Evolutionary conservation across 2,329 filamentous ascomycete genomes (phyloP).

Genomic region (Trichophyton benhamiae): DNA sequence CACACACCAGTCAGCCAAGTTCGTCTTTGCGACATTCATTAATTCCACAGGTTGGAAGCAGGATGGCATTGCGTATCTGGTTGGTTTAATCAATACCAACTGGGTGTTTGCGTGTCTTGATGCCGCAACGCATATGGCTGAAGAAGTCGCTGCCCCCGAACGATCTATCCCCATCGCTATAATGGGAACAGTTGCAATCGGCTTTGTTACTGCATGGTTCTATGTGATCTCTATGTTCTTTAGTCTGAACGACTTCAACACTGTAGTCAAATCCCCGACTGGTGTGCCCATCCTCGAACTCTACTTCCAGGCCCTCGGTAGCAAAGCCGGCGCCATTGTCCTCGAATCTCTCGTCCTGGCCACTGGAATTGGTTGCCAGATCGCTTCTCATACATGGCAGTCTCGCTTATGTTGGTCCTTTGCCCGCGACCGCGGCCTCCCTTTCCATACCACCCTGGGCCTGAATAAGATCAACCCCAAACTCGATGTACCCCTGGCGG

Average conservation of each 20-base stretch:
- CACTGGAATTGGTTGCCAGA: constrained; percentile 37
- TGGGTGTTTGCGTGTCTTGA: constrained; percentile 42
- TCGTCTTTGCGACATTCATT: constrained; percentile 42
- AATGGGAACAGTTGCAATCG: constrained; percentile 38
- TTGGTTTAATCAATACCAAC: constrained; percentile 41
- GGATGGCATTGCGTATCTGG: constrained; percentile 40
- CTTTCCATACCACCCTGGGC: constrained; percentile 25
- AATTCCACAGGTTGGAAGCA: constrained; percentile 40
- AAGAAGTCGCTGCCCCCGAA: constrained; percentile 38
- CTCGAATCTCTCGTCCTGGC: constrained; percentile 37
- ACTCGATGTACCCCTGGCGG: constrained; percentile 35
- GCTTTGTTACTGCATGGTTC: constrained; percentile 39
- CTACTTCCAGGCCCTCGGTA: constrained; percentile 34
- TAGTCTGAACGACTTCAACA: constrained; percentile 35
- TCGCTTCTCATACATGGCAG: constrained; percentile 41
- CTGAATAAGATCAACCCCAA: constrained; percentile 30
- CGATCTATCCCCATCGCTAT: constrained; percentile 40
- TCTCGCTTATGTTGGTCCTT: constrained; percentile 42
- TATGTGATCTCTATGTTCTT: constrained; percentile 41
- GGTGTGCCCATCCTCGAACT: constrained; percentile 38
- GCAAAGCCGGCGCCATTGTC: constrained; percentile 35
- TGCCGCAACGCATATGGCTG: constrained; percentile 40
- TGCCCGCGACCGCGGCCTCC: constrained; percentile 40
- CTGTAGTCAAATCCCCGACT: constrained; percentile 30
- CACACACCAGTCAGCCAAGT: constrained; percentile 34